Base-by-base conservation (phyloP, 176 grass and related monocot genomes). In the Microstegium vimineum region DNA sequence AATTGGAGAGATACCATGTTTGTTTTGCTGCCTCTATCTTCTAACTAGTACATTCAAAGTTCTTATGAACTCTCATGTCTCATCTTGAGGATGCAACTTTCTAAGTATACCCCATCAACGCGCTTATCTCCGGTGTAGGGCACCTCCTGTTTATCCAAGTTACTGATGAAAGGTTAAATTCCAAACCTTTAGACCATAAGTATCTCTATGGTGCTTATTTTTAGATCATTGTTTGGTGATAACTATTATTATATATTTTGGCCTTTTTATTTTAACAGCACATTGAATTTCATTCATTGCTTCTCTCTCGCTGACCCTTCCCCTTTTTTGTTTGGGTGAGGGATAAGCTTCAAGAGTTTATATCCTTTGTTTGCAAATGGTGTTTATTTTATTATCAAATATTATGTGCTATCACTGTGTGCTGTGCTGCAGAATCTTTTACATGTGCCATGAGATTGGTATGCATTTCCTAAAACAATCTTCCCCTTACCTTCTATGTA, bases 1-100 rank as follows among this genome's bases (percentile, higher is more conserved):
- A 91, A 80, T 93, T 89, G 96, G 96, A 91, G 93, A 95, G 80
- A 94, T 89, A 90, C 87, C 89, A 88, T 90, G 90, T 93, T 95
- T 93, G 95, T 98, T 94, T 93, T 99, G 91, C 93, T 82, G 74
- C 86, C 90, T 91, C 90, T 85, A 74, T 86, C 87, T 86, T 94
- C 63, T 89, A 90, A 84, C 77, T 86, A 83, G 90, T 75, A 67
- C 84, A 82, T 88, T 83, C 75, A 41, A 85, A 80, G 84, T 97
- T 85, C 88, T 82, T 91, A 83, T 87, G 89, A 94, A 87, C 76
- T 85, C 59, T 81, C 57, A 83, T 89, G 62, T 86, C 60, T 82
- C 64, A 80, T 89, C 68, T 80, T 81, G 89, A 89, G 86, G 94
- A 91, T 95, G 85, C 52, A 60, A 70, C 70, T 89, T 90, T 93